Percentiles rank a stretch among this genome's conserved stretches.
Conservation (phyloP, 441 rosid genomes). For the Flueggea neowawraea region DNA sequence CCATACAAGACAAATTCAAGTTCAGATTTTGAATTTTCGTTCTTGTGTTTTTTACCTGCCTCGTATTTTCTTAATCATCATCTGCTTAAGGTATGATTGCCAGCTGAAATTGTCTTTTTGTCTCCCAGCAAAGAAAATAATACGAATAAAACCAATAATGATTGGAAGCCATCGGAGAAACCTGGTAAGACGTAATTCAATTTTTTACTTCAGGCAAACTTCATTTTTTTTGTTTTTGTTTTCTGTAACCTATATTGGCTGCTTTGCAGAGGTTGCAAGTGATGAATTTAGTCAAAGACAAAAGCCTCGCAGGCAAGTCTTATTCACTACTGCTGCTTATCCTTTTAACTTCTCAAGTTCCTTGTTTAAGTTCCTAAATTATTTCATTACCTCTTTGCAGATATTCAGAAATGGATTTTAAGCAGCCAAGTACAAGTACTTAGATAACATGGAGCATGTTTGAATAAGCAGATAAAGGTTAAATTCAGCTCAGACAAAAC, state of each 20-base stretch:
- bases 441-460: conserved; percentile 27
- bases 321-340: too few species aligned
- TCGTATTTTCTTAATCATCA: too few species aligned
- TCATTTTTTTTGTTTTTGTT: not conserved
- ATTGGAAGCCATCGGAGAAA: conserved; percentile 55
- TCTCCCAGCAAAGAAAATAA: conserved; percentile 64
- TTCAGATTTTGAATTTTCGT: too few species aligned
- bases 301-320: conserved; percentile 73
- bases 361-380: not conserved
- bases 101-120: not conserved
- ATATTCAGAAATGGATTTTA: conserved; percentile 84
- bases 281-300: conserved; percentile 68
- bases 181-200: conserved; percentile 43
- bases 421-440: conserved; percentile 57
- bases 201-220: not conserved
- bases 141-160: conserved; percentile 48
- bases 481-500: conserved; percentile 14
- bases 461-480: conserved; percentile 44
- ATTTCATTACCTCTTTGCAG: conserved; percentile 30
- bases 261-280: conserved; percentile 40
- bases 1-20: too few species aligned
- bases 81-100: not conserved
- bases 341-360: not conserved
- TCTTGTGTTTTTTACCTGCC: too few species aligned
- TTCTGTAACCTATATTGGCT: conserved; percentile 7